Base-by-base conservation (phyloP, 768 basidiomycete genomes). In the Sporobolomyces phaffii region DNA sequence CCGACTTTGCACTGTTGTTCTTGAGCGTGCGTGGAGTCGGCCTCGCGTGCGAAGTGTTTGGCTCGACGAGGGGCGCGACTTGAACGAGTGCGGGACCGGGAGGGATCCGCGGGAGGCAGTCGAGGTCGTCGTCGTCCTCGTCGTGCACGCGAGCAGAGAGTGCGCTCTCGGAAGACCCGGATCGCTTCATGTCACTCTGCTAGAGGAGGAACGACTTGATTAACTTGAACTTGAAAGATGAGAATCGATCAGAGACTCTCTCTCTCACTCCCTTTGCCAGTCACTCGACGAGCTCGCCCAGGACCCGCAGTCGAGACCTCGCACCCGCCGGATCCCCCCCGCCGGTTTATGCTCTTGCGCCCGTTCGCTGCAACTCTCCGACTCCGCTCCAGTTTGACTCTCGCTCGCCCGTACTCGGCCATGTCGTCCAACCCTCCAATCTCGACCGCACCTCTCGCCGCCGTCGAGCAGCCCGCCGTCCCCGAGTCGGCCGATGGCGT, bases 331-430 rank as follows among this genome's bases (percentile, higher is more conserved):
- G 38, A 38, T 38, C 49, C 26, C 49, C 49, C 28, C 3, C 40
- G 38, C 26, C 24, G 48, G 54, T 56, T 56, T 56, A 56, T 56
- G 54, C 54, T 56, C 54, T 43, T 56, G 43, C 43, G 43, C 58
- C 48, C 44, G 44, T 31, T 7, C 34, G 41, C 15, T 20, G 11
- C 40, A 58, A 58, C 20, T 41, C 44, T 43, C 34, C 40, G 41
- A 43, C 26, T 57, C 28, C 26, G 17, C 29, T 17, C 20, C 44
- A 45, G 9, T 51, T 17, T 31, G 50, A 51, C 10, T 36, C 34
- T 31, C 38, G 10, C 34, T 5, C 54, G 20, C 44, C 18, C 53
- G 7, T n/a, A 40, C 59, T 13, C 44, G 9, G n/a, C 5, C 22
- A 48, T n/a, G 36, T 51, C 49, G 20, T 9, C 9, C 26, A 60